Evolutionary conservation across 129 eudicot genomes (phyloP).

Genomic region (Flaveria ramosissima): DNA sequence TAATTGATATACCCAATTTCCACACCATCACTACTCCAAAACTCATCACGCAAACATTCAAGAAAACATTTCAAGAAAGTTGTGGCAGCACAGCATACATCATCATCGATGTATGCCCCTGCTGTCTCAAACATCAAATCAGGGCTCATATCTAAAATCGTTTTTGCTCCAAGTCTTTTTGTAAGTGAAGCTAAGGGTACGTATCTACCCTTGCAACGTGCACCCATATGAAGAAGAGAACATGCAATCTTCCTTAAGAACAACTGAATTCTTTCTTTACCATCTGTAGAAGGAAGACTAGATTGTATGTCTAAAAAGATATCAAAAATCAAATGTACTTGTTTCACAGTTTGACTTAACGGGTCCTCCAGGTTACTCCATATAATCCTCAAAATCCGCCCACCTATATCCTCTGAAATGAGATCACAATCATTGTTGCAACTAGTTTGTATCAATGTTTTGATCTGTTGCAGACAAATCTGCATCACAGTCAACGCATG

Average conservation of each 20-base stretch:
- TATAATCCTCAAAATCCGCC: conserved; percentile 71
- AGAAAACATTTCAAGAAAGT: conserved; percentile 88
- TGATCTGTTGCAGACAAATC: conserved; percentile 94
- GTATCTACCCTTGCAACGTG: conserved; percentile 97
- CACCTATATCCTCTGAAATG: conserved; percentile 64
- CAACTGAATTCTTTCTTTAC: conserved; percentile 53
- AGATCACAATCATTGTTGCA: conserved; percentile 33
- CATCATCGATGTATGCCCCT: conserved; percentile 89
- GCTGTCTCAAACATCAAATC: conserved; percentile 66
- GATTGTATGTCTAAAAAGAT: conserved; percentile 80
- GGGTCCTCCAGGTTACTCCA: conserved; percentile 98
- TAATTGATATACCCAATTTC: conserved; percentile 64
- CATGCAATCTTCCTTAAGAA: conserved; percentile 60
- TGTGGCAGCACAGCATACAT: conserved; percentile 93
- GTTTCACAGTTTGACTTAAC: conserved; percentile 94
- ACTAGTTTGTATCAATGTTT: conserved; percentile 59
- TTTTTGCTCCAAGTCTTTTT: conserved; percentile 82
- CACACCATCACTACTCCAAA: conserved; percentile 86
- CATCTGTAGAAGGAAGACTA: conserved; percentile 59
- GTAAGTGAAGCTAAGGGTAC: conserved; percentile 84
- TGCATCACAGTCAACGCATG: conserved; percentile 96
- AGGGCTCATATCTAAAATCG: conserved; percentile 68
- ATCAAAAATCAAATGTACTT: conserved; percentile 96
- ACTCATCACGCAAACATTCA: conserved; percentile 85
- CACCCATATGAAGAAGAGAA: conserved; percentile 84